Base-by-base conservation (phyloP, 192 early-diverging fungal genomes). In the Backusella psychrophila region DNA sequence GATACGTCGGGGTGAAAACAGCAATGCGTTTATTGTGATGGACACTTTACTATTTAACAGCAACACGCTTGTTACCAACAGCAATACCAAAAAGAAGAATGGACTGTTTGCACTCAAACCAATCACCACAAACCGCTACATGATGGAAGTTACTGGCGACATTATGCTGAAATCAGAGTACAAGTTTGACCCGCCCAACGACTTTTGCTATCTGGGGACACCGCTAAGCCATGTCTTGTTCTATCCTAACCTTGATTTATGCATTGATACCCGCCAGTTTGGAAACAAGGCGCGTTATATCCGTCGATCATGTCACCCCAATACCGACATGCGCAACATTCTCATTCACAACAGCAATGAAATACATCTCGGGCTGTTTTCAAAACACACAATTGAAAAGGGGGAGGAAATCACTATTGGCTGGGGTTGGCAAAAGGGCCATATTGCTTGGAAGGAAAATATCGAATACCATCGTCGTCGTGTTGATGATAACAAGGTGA, bases 111-210 rank as follows among this genome's bases (percentile, higher is more conserved):
- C 91, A 4, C 89, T 87, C 49, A 81, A 79, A 3, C 81, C 86
- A 15, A 87, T 95, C 52, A 66, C 82, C 11, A 69, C 84, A 0
- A 77, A 86, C 17, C 75, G 85, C 39, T 95, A 90, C 74, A 82
- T 98, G 63, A 86, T 90, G 80, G 92, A 96, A 68, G 93, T 93
- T 78, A 90, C 90, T 53, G 96, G 96, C 14, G 88, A 91, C 46
- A 84, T 94, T 15, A 74, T 86, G 0, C 79, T 94, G 12, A 91
- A 93, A 53, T 88, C 89, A 6, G 85, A 82, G 19, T 91, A 92
- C 83, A 90, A 91, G 73, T 78, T 85, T 34, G 87, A 91, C 23
- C 85, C 89, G 9, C 85, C 83, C 71, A 93, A 93, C 78, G 84
- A 92, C 39, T 94, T 91, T 77, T 83, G 85, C 41, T 81, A 91